Evolutionary conservation across 2,329 filamentous ascomycete genomes (phyloP).

Genomic region (Claviceps fusiformis): DNA sequence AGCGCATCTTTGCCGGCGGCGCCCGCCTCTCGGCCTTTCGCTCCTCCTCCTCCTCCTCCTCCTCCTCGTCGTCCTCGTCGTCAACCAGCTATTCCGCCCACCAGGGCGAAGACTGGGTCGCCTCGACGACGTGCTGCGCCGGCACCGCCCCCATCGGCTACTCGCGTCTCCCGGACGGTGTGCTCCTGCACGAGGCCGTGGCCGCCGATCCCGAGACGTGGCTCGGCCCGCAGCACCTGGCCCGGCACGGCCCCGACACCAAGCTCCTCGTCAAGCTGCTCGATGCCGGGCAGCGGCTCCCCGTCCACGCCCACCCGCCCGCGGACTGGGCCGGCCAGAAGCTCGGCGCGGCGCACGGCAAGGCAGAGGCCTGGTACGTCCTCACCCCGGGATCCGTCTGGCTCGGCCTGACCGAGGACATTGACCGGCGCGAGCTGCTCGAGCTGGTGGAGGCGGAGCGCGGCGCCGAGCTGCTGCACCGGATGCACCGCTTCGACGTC

Average conservation of each 20-base stretch:
- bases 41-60: neutral
- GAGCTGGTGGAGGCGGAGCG: conserved; percentile 5
- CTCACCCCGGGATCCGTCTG: conserved; percentile 8
- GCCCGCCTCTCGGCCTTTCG: conserved; percentile 8
- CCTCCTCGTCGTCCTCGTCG: no score
- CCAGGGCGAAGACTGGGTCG: conserved; percentile 11
- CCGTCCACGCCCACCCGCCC: conserved; percentile 11
- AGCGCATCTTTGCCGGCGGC: conserved; percentile 9
- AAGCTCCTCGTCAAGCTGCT: conserved; percentile 12
- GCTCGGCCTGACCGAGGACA: conserved; percentile 7
- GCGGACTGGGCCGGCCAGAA: conserved; percentile 9
- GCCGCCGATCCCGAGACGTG: conserved; percentile 7
- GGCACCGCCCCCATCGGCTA: conserved; percentile 7
- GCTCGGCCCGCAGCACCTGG: conserved; percentile 9
- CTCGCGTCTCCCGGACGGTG: conserved; percentile 8
- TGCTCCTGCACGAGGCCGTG: conserved; percentile 8
- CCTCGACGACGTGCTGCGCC: conserved; percentile 10
- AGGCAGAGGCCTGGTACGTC: conserved; percentile 12
- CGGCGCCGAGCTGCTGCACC: conserved; percentile 4
- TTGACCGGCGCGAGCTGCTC: conserved; percentile 5
- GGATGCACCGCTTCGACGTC: conserved; percentile 9
- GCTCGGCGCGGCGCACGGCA: conserved; percentile 9
- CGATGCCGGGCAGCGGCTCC: conserved; percentile 11
- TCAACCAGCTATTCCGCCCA: neutral
- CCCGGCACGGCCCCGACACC: conserved; percentile 8